Base-by-base conservation (phyloP, 1,284 basidiomycete species). In the Ustilago xerochloae region DNA sequence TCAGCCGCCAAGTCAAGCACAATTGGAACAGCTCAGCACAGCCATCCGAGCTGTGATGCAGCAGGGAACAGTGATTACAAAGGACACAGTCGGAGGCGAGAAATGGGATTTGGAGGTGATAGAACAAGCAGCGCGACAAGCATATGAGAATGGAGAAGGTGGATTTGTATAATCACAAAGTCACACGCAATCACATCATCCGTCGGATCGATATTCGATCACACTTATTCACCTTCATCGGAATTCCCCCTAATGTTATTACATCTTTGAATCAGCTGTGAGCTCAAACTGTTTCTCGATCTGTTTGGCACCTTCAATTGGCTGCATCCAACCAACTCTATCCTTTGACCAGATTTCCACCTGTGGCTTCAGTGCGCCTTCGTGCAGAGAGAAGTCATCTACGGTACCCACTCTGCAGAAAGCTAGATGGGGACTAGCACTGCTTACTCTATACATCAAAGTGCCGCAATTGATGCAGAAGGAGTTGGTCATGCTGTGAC, bases 391-490 rank as follows among this genome's bases (percentile, higher is more conserved):
- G 45, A 82, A 81, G 64, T 85, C 84, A 60, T 85, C 85, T 9
- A 85, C 77, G 3, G 81, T 80, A 7, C 85, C 85, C 9, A 80
- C 63, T 18, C 85, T 57, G 49, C 84, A 28, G 41, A 83, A 76
- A 35, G 47, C 74, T 15, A 52, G 62, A 4, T 75, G 77, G 0
- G 82, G 83, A 12, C 57, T 68, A 0, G 63, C 69, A 6, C 52
- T 30, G 4, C 77, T 64, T 8, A 58, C 58, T 4, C 85, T 47
- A 30, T 75, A 84, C 81, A 85, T 82, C 24, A 85, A 58, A 2
- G 85, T 80, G 7, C 85, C 85, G 64, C 85, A 85, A 4, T 55
- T 81, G 48, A 62, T 61, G 69, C 85, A 85, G 61, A 85, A 85
- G n/a, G 63, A 50, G 63, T 85, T 85, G 22, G 82, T 74, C 85